phyloP scores from a whole-genome alignment of 2,329 filamentous ascomycete species.

The Ophiostoma montium region DNA sequence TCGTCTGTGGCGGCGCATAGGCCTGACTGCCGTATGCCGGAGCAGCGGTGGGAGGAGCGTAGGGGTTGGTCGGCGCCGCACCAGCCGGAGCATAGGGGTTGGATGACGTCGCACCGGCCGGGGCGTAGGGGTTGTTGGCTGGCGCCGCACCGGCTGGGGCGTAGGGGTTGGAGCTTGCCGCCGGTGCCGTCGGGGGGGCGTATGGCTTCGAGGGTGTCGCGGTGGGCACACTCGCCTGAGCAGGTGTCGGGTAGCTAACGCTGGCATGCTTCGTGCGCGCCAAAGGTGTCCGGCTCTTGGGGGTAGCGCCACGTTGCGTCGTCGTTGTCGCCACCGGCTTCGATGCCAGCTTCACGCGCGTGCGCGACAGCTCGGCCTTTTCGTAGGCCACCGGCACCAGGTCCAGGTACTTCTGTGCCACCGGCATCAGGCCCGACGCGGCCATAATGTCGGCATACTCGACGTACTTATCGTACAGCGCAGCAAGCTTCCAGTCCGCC shows the following conservation, averaged over 20 bases:
- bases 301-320: slow-evolving; percentile 14
- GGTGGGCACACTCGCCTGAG: neutral
- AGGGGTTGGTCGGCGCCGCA: slow-evolving; percentile 27
- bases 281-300: neutral
- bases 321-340: slow-evolving; percentile 24
- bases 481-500: slow-evolving; percentile 75
- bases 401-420: slow-evolving; percentile 83
- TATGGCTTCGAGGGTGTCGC: slow-evolving; percentile 21
- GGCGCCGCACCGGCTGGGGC: slow-evolving; percentile 19
- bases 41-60: slow-evolving; percentile 25
- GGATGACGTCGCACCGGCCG: slow-evolving; percentile 18
- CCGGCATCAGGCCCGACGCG: slow-evolving; percentile 69
- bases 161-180: slow-evolving; percentile 24
- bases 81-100: slow-evolving; percentile 26
- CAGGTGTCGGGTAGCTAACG: slow-evolving; percentile 31
- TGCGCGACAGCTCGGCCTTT: slow-evolving; percentile 73
- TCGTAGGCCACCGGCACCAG: slow-evolving; percentile 73
- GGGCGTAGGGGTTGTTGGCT: slow-evolving; percentile 26
- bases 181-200: slow-evolving; percentile 15
- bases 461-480: slow-evolving; percentile 85
- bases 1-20: slow-evolving; percentile 23
- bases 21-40: slow-evolving; percentile 15
- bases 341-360: slow-evolving; percentile 73
- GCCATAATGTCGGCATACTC: slow-evolving; percentile 95
- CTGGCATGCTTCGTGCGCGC: slow-evolving; percentile 1